Conservation (phyloP, 1,284 basidiomycete species). For the Irpex lacteus region DNA sequence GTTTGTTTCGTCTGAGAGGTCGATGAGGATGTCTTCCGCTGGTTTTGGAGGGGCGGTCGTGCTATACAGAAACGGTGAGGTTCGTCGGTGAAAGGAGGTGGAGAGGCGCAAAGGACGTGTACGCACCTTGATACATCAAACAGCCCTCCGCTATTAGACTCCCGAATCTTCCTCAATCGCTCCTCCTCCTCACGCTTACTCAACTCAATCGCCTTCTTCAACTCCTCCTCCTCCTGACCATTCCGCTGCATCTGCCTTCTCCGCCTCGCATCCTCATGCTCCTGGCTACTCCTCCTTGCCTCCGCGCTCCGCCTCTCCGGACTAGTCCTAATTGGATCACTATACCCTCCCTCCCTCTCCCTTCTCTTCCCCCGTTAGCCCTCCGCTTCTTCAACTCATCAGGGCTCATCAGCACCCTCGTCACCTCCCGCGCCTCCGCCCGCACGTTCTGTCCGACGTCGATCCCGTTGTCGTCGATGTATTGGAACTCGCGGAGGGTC, state of each 20-base stretch:
- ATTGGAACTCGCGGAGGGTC: slow-evolving; percentile 98
- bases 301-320: slow-evolving; percentile 2
- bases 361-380: slow-evolving; percentile 29
- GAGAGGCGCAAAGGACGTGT: no score
- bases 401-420: slow-evolving; percentile 87
- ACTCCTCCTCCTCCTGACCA: slow-evolving; percentile 68
- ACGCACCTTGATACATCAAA: not conserved
- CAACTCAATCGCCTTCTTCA: slow-evolving; percentile 73
- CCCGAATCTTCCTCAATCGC: slow-evolving; percentile 49
- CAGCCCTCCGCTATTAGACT: not conserved
- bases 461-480: slow-evolving; percentile 88
- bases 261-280: slow-evolving; percentile 37
- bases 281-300: slow-evolving; percentile 39
- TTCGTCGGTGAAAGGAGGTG: no score
- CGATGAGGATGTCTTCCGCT: slow-evolving; percentile 20
- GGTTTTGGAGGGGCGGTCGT: not conserved
- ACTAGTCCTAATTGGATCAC: not conserved
- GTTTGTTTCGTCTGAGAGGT: slow-evolving; percentile 18
- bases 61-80: no score
- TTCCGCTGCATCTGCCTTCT: slow-evolving; percentile 64
- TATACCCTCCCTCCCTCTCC: slow-evolving; percentile 27
- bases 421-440: slow-evolving; percentile 97
- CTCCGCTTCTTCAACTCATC: slow-evolving; percentile 77
- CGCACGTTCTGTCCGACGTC: slow-evolving; percentile 97
- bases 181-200: slow-evolving; percentile 84